A percentile compares a stretch with the other conserved stretches of the same genome.
phyloP scores from a whole-genome alignment of 2,329 filamentous ascomycete species.

The Clarireedia paspali region DNA sequence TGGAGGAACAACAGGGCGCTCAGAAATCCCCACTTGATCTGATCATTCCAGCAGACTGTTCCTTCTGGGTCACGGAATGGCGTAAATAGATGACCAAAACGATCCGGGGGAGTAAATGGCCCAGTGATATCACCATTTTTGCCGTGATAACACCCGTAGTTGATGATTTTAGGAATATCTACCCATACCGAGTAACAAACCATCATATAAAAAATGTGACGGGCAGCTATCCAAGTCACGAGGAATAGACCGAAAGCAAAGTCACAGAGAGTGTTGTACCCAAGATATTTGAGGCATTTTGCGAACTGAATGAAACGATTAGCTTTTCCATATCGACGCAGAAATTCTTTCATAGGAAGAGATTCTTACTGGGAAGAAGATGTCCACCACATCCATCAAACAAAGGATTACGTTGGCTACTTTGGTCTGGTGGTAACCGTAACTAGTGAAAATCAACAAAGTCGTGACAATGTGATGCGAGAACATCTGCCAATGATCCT shows the following conservation, averaged over 20 bases:
- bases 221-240: conserved; percentile 71
- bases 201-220: conserved; percentile 72
- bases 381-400: conserved; percentile 89
- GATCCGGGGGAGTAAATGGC: conserved; percentile 42
- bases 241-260: conserved; percentile 80
- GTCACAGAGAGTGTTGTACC: conserved; percentile 70
- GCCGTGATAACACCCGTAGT: conserved; percentile 64
- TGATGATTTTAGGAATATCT: conserved; percentile 54
- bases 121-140: conserved; percentile 46
- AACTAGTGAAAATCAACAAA: conserved; percentile 70
- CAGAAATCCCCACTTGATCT: conserved; percentile 71
- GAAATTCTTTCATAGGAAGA: not conserved
- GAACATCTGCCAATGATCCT: conserved; percentile 96
- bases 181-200: conserved; percentile 77
- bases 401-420: conserved; percentile 85
- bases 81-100: conserved; percentile 58
- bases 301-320: conserved; percentile 51
- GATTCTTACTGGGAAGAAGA: conserved; percentile 65
- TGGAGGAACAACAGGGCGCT: conserved; percentile 71
- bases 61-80: conserved; percentile 67
- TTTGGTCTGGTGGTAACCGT: conserved; percentile 78
- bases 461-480: conserved; percentile 89
- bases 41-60: conserved; percentile 70
- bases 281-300: conserved; percentile 89
- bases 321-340: conserved; percentile 1